These are phyloP conservation scores for Trifolium pratense DNA, from an alignment of 306 rosid species.

Conservation along the genomic window DNA sequence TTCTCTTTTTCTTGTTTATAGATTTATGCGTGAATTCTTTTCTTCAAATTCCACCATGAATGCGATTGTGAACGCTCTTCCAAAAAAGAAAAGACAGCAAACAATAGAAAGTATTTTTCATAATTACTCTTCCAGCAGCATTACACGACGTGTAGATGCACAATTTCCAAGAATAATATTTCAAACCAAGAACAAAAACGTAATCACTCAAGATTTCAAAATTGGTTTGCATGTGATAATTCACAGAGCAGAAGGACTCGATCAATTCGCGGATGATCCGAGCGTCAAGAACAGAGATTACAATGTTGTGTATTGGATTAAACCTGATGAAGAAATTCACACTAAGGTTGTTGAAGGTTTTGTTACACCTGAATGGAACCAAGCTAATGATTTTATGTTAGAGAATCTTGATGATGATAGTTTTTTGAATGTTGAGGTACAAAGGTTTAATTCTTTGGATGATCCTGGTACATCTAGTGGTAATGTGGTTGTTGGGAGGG, in stretches of 20 bases:
- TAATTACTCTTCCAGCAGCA: no score
- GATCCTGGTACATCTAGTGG: constrained; percentile 33
- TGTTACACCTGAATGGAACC: not conserved
- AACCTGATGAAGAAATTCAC: not conserved
- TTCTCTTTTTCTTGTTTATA: not conserved
- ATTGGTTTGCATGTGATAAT: not conserved
- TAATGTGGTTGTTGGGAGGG: constrained; percentile 27
- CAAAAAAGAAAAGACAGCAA: not conserved
- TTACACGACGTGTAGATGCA: not conserved
- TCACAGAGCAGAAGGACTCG: not conserved
- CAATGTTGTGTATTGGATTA: constrained; percentile 34
- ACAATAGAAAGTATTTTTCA: no score
- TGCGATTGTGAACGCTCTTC: not conserved
- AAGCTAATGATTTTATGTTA: not conserved
- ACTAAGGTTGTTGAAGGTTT: not conserved
- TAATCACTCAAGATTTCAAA: no score
- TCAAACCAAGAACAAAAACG: not conserved
- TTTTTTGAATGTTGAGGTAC: constrained; percentile 29
- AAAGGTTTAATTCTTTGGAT: not conserved
- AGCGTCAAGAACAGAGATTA: not conserved
- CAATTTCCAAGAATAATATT: not conserved
- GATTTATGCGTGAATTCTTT: not conserved
- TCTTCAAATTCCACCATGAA: not conserved
- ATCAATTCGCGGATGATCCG: not conserved
- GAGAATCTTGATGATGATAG: not conserved